Base-by-base conservation (phyloP, 83 land plant genomes). In the Diphasiastrum complanatum region DNA sequence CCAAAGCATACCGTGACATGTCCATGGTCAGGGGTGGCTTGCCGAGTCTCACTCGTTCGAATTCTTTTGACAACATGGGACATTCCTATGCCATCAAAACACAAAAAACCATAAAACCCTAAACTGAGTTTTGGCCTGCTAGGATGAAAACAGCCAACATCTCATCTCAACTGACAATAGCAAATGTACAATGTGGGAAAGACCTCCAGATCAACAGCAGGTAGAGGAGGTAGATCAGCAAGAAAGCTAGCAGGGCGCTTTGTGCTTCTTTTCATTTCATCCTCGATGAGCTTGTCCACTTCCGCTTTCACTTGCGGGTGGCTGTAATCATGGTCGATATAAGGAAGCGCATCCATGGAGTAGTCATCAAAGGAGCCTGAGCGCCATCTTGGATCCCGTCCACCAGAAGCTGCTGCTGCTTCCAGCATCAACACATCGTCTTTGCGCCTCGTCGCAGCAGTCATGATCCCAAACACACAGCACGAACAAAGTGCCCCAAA, bases 341-440 rank as follows among this genome's bases (percentile, higher is more conserved):
- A 92, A n/a, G 98, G 98, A 30, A 92, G 74, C 1, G 98, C 90
- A 50, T 92, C 98, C 62, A 92, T 52, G n/a, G n/a, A n/a, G 19
- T 68, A 33, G 8, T 77, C 81, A 2, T 60, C 78, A 38, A 64
- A 22, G 19, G 31, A 4, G 10, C 58, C 43, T 0, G 48, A 61
- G 12, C 66, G 28, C 79, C 78, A 65, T 6, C 36, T 26, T 24
- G 67, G 45, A n/a, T n/a, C n/a, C 23, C 28, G 72, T 6, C 41
- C 12, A 49, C 68, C 14, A 11, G 48, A 8, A 14, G 27, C 65
- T 58, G 83, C 78, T 29, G 86, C 65, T 1, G 88, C 87, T 51
- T 85, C 91, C 40, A 86, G 70, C 96, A 85, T 79, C 60, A 85
- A 71, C 5, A 85, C 56, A 18, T n/a, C n/a, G n/a, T 87, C 86